These are phyloP conservation scores for Kuraishia capsulata DNA, from an alignment of 805 yeast genomes.

Conservation along the genomic window DNA sequence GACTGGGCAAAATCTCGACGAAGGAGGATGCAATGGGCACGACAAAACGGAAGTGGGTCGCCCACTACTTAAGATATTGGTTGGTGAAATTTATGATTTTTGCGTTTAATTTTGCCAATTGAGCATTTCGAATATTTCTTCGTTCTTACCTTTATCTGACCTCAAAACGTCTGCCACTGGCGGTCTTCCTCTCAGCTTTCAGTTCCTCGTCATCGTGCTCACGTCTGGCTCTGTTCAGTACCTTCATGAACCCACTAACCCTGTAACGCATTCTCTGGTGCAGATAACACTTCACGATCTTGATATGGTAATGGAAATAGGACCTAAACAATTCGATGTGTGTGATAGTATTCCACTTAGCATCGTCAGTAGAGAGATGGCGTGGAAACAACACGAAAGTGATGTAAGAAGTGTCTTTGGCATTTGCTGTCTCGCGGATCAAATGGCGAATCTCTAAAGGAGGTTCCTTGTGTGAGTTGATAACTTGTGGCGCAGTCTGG, in stretches of 20 bases:
- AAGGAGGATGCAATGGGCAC: no score
- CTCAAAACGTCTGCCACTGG: conserved; percentile 62
- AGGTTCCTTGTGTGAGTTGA: conserved; percentile 83
- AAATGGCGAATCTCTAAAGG: conserved; percentile 72
- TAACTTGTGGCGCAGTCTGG: conserved; percentile 97
- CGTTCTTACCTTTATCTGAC: conserved; percentile 5
- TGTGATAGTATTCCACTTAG: conserved; percentile 75
- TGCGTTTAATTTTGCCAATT: no score
- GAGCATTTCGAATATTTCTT: no score
- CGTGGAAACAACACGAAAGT: conserved; percentile 76
- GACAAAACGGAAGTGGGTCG: no score
- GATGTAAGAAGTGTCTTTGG: conserved; percentile 32
- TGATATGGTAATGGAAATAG: conserved; percentile 97
- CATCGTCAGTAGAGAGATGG: conserved; percentile 54
- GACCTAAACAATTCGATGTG: conserved; percentile 91
- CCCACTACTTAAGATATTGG: no score
- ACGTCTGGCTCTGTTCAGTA: conserved; percentile 93
- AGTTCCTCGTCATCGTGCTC: conserved; percentile 71
- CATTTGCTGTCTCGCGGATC: conserved; percentile 24
- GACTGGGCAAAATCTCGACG: no score
- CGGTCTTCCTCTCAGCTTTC: conserved; percentile 47
- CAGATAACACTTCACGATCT: conserved; percentile 96
- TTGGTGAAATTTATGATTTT: no score
- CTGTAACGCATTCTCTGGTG: conserved; percentile 97
- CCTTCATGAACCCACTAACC: conserved; percentile 89